Conservation (phyloP, 2,329 filamentous ascomycete species). For the Alternaria infectoria region DNA sequence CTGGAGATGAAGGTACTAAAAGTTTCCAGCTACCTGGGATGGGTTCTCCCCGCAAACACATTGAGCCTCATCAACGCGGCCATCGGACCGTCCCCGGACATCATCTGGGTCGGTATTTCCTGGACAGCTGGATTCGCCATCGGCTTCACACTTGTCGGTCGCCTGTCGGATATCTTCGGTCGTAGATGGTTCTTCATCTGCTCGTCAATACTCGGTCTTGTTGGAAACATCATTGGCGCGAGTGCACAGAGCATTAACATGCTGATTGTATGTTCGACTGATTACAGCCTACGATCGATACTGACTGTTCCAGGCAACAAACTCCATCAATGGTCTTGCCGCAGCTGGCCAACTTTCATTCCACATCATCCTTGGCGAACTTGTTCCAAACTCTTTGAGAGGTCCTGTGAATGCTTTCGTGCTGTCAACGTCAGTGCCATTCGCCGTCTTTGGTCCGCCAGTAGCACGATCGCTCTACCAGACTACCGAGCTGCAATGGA, state of each 20-base stretch:
- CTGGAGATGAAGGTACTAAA: not conserved
- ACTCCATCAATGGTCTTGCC: constrained; percentile 47
- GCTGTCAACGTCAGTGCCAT: constrained; percentile 36
- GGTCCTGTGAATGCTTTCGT: constrained; percentile 47
- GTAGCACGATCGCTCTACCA: constrained; percentile 39
- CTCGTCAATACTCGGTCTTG: constrained; percentile 39
- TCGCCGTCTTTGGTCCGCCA: constrained; percentile 41
- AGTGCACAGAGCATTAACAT: constrained; percentile 42
- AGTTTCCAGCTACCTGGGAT: constrained; percentile 29
- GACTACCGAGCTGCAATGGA: constrained; percentile 40
- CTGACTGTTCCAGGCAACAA: constrained; percentile 27
- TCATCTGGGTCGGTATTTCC: constrained; percentile 47
- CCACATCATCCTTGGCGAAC: constrained; percentile 47
- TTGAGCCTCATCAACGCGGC: constrained; percentile 45
- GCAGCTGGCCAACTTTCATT: constrained; percentile 50
- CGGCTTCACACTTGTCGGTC: constrained; percentile 47
- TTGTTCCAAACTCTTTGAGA: constrained; percentile 43
- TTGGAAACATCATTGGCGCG: constrained; percentile 48
- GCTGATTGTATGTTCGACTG: constrained; percentile 28
- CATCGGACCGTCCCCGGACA: constrained; percentile 47
- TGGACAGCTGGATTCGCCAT: constrained; percentile 46
- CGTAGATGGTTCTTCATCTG: constrained; percentile 46
- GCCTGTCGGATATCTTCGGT: constrained; percentile 49
- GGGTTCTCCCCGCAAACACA: constrained; percentile 40
- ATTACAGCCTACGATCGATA: not conserved